Conservation (phyloP, 345 rosid genomes). For the Toxicodendron radicans region DNA sequence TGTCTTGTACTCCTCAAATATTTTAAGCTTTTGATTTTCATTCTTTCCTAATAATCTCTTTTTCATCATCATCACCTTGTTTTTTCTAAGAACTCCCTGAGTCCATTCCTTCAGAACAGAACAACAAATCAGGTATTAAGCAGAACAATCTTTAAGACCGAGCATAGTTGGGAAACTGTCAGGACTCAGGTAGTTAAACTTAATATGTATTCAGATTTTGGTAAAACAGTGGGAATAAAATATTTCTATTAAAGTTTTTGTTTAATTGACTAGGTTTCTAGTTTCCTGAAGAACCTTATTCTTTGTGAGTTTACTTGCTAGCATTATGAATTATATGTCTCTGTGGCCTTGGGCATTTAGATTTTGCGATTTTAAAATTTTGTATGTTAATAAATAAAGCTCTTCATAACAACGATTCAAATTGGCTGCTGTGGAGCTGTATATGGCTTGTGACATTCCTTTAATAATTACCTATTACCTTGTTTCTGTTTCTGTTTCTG, state of each 20-base stretch:
- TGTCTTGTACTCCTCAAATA: background rate
- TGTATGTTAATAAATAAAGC: constrained; percentile 4
- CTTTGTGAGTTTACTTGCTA: background rate
- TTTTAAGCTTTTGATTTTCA: background rate
- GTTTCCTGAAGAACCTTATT: background rate
- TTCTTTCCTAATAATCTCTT: background rate
- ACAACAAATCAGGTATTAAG: background rate
- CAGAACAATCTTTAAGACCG: background rate
- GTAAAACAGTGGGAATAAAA: background rate
- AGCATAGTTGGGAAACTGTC: background rate
- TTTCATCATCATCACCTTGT: background rate
- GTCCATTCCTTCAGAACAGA: background rate
- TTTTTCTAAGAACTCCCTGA: background rate
- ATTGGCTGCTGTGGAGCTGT: background rate
- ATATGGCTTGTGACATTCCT: background rate
- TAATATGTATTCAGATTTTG: background rate
- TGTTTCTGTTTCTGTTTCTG: constrained; percentile 3
- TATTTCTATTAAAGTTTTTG: background rate
- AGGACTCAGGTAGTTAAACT: background rate
- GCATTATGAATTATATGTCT: background rate
- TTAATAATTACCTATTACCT: background rate
- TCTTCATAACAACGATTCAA: background rate
- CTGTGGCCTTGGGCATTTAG: background rate
- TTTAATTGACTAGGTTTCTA: background rate
- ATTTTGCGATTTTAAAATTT: background rate